Evolutionary conservation across 345 rosid genomes (phyloP), one percentile per base, ranked within the genome.

Genomic region (Durio zibethinus): DNA sequence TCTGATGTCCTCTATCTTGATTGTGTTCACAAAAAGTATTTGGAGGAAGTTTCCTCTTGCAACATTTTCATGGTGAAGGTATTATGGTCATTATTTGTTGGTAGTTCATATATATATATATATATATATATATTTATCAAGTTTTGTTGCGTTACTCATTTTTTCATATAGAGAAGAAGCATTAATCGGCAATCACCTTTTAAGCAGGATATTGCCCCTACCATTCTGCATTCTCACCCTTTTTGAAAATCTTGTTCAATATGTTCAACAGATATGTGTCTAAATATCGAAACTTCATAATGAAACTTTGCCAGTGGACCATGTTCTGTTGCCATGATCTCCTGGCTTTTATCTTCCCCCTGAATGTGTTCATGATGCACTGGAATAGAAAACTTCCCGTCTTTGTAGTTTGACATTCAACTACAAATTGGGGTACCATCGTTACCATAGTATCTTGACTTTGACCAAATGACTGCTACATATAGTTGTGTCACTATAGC

Each of bases 1-100:
- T 90, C 97, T 72, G 98, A 95, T 82, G 98, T 95, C 64, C 88
- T 95, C 16, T 95, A 93, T 83, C 94, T 95, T 20, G 99, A 95
- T 77, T 92, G 97, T 84, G 89, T 89, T 45, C 84, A 95, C 78
- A 95, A 88, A 80, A 87, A 85, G 76, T 95, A 90, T 83, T 80
- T 95, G 53, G 98, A 95, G 78, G 98, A 92, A 85, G 99, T 93
- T 77, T 95, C 99, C 20, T 90, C 97, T 20, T 95, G 97, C 79
- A 83, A 69, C 73, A 69, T 69, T 23, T 69, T 69, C 10, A 18
- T 92, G 82, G 92, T 91, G 72, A 95, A 91, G 96, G 93, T 91
- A 89, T 53, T 61, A 42, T 48, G 38, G 14, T 68, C 23, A 27
- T 69, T 25, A 45, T 68, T 1, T 10, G 20, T 66, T 21, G 16